phyloP scores from a whole-genome alignment of 2,329 filamentous ascomycete genomes.

The Exophiala xenobiotica region DNA sequence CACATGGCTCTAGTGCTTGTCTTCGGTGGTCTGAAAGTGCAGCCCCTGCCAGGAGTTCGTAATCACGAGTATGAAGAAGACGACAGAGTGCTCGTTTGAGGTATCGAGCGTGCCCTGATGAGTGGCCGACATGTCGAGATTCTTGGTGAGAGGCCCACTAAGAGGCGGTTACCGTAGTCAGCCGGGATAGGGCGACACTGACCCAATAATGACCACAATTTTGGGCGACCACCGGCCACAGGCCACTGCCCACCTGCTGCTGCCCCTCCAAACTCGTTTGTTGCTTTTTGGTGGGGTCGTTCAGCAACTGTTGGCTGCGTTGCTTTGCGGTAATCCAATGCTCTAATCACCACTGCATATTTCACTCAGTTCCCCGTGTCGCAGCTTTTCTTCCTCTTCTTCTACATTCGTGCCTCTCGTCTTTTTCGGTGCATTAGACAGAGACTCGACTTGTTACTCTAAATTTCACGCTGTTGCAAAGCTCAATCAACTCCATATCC shows the following conservation, averaged over 20 bases:
- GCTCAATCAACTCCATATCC: slow-evolving; percentile 1
- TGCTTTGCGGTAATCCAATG: background rate
- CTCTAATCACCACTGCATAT: slow-evolving; percentile 14
- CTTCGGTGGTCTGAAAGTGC: slow-evolving; percentile 11
- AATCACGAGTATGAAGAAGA: no score
- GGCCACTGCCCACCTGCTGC: no score
- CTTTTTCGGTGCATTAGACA: slow-evolving; percentile 34
- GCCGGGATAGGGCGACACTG: slow-evolving; percentile 15
- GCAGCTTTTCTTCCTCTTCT: slow-evolving; percentile 25
- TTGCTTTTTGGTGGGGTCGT: slow-evolving; percentile 28
- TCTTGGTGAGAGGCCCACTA: background rate
- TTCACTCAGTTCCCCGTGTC: slow-evolving; percentile 26
- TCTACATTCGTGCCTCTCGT: slow-evolving; percentile 28
- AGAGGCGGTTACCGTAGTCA: slow-evolving; percentile 8
- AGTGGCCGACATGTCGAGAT: slow-evolving; percentile 13
- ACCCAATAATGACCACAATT: slow-evolving; percentile 8
- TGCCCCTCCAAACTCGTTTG: slow-evolving; percentile 26
- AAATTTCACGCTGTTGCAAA: background rate
- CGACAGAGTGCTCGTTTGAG: slow-evolving; percentile 19
- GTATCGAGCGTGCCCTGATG: slow-evolving; percentile 16
- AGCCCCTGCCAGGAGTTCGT: no score
- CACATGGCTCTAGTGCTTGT: slow-evolving; percentile 15
- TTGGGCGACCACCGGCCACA: background rate
- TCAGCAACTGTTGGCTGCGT: background rate
- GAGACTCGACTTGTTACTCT: slow-evolving; percentile 20